These are phyloP conservation scores for Yarrowia alimentaria DNA, from an alignment of 805 yeast species.

Conservation along the genomic window DNA sequence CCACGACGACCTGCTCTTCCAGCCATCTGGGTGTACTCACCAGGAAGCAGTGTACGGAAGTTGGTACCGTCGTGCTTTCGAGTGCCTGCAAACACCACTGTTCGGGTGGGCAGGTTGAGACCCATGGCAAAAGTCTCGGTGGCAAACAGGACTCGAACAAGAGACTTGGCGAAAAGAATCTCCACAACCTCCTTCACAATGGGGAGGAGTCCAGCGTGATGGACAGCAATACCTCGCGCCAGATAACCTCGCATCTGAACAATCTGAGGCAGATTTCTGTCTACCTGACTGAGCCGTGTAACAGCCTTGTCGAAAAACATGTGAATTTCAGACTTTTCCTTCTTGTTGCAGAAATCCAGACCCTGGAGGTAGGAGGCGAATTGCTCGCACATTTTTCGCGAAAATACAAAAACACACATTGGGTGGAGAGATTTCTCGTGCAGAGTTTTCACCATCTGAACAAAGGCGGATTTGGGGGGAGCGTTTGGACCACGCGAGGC, in stretches of 20 bases:
- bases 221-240: slow-evolving; percentile 91
- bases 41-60: slow-evolving; percentile 81
- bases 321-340: slow-evolving; percentile 85
- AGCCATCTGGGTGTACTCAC: slow-evolving; percentile 98
- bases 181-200: slow-evolving; percentile 92
- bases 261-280: slow-evolving; percentile 90
- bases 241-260: slow-evolving; percentile 75
- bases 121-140: slow-evolving; percentile 99
- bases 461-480: slow-evolving; percentile 65
- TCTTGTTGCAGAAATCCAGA: slow-evolving; percentile 76
- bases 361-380: slow-evolving; percentile 77
- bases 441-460: slow-evolving; percentile 66
- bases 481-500: slow-evolving; percentile 1
- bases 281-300: slow-evolving; percentile 83
- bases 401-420: slow-evolving; percentile 89
- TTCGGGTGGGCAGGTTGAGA: slow-evolving; percentile 90
- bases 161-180: slow-evolving; percentile 79
- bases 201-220: slow-evolving; percentile 91
- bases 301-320: slow-evolving; percentile 91
- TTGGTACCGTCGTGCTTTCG: slow-evolving; percentile 88
- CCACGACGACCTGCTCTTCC: slow-evolving; percentile 99
- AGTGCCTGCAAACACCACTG: slow-evolving; percentile 83
- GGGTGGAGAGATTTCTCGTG: slow-evolving; percentile 73
- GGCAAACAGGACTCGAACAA: slow-evolving; percentile 89
- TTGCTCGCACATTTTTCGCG: slow-evolving; percentile 90